Evolutionary conservation across 1,284 basidiomycete genomes (phyloP).

Genomic region (Vanrija pseudolonga): DNA sequence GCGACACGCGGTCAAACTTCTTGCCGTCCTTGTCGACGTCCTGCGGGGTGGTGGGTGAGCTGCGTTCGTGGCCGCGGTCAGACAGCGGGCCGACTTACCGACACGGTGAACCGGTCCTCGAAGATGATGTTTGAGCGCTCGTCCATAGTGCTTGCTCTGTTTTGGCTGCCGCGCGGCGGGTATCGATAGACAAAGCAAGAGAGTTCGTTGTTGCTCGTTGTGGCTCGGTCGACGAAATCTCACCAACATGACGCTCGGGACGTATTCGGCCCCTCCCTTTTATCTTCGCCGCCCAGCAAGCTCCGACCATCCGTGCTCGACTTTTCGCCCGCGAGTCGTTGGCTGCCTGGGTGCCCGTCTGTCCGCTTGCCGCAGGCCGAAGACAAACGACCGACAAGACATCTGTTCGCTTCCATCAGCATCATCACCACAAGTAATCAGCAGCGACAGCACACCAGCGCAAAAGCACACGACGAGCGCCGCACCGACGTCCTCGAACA

Average conservation of each 20-base stretch:
- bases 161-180: neutral
- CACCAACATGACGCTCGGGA: neutral
- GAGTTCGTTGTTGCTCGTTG: neutral
- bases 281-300: neutral
- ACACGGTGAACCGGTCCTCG: constrained; percentile 83
- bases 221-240: neutral
- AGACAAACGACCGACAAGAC: too few species aligned
- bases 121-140: constrained; percentile 57
- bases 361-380: too few species aligned
- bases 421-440: too few species aligned
- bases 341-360: too few species aligned
- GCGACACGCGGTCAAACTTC: constrained; percentile 67
- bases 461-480: too few species aligned
- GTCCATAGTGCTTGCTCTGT: constrained; percentile 10
- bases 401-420: too few species aligned
- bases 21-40: constrained; percentile 85
- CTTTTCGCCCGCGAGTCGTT: too few species aligned
- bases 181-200: too few species aligned
- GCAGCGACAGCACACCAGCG: too few species aligned
- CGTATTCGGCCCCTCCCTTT: neutral
- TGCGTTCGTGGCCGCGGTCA: neutral
- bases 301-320: too few species aligned
- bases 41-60: constrained; percentile 13
- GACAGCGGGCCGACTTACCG: constrained; percentile 44
- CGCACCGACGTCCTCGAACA: too few species aligned